Evolutionary conservation across 116 monocot genomes (phyloP), one percentile per base, ranked within the genome.

Genomic region (Posidonia oceanica): DNA sequence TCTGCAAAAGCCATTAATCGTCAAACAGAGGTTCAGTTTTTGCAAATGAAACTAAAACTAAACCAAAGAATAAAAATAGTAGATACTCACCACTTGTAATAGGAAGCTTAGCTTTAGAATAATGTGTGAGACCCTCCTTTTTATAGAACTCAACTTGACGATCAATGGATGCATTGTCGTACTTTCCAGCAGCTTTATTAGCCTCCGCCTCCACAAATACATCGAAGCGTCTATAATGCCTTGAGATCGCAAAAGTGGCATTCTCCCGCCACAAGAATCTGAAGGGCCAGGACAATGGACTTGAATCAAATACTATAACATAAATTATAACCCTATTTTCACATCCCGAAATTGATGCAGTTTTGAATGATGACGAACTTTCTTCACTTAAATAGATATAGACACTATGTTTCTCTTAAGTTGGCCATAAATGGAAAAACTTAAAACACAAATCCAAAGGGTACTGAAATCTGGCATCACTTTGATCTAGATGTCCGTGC

Each of bases 121-220:
- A 96, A 78, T 66, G 91, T 67, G 89, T 83, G 63, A 96, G 59
- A 29, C 96, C 96, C 83, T 96, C 91, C n/a, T 65, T 81, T 68
- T 70, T 83, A 66, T 96, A 91, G 68, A 91, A 96, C 1, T 85
- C 87, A 61, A 96, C 87, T 75, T 96, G 91, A 42, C 76, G 69
- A 74, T 91, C 86, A 65, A 91, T 91, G 22, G 96, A 88, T 8
- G 87, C 66, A 75, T 89, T 96, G 69, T 91, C 86, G 71, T 96
- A 96, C 75, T 96, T 96, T 54, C 84, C 88, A 41, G 96, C 96
- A 66, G 87, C 86, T 75, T 91, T 96, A 71, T 96, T 96, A 29
- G 96, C 96, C 63, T 88, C 89, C 51, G 96, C 96, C 84, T 96
- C 96, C 65, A 83, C 91, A 83, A 87, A 96, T 23, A 96, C 88